Percentiles rank a stretch among this genome's conserved stretches.
Conservation (phyloP, 441 rosid genomes). For the Erysimum cheiri region DNA sequence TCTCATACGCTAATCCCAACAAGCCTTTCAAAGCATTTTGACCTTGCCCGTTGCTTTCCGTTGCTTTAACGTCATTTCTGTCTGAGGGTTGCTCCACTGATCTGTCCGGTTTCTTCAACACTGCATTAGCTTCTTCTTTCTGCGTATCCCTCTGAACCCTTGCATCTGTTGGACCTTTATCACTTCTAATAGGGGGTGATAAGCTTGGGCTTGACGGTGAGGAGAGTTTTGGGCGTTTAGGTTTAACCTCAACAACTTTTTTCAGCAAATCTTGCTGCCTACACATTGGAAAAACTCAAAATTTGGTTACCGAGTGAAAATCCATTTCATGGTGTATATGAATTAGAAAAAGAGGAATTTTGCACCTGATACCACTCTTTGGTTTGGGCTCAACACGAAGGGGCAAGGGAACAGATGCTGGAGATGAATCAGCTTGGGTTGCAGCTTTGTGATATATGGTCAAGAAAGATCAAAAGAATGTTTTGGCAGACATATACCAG, state of each 20-base stretch:
- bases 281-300: constrained; percentile 6
- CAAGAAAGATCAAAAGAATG: constrained; percentile 46
- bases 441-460: constrained; percentile 83
- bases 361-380: constrained; percentile 90
- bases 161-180: constrained; percentile 37
- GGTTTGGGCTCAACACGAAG: constrained; percentile 96
- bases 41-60: constrained; percentile 39
- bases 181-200: constrained; percentile 43
- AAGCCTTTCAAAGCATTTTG: constrained; percentile 64
- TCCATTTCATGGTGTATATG: background rate
- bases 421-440: constrained; percentile 83
- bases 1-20: constrained; percentile 81
- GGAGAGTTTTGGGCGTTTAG: constrained; percentile 62
- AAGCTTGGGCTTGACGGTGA: constrained; percentile 43
- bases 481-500: background rate
- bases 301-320: background rate
- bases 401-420: constrained; percentile 76
- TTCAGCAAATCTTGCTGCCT: constrained; percentile 94
- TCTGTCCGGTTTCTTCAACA: constrained; percentile 40
- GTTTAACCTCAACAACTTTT: constrained; percentile 87
- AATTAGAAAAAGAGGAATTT: background rate
- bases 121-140: constrained; percentile 42
- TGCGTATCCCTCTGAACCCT: constrained; percentile 40
- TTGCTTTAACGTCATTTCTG: constrained; percentile 19
- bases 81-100: constrained; percentile 32